phyloP scores from a whole-genome alignment of 1,284 basidiomycete genomes.

The Ustilago shanxiensis region DNA sequence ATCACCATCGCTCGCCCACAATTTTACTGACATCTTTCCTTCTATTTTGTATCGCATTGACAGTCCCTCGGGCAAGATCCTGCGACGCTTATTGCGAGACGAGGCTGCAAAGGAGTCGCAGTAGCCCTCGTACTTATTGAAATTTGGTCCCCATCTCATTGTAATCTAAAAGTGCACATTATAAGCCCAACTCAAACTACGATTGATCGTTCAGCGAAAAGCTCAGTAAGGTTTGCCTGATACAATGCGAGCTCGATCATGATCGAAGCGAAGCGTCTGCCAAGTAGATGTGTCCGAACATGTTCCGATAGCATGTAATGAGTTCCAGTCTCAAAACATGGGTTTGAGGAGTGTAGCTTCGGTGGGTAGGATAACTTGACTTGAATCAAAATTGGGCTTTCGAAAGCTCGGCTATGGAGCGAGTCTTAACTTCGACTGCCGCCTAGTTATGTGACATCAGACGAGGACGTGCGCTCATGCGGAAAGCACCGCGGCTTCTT shows the following conservation, averaged over 20 bases:
- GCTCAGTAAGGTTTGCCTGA: not conserved
- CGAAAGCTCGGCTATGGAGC: conserved; percentile 1
- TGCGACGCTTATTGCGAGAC: conserved; percentile 63
- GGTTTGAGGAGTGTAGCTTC: not conserved
- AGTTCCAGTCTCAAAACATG: not conserved
- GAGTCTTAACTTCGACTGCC: not conserved
- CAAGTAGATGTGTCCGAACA: too few relatives aligned
- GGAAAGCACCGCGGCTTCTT: conserved; percentile 15
- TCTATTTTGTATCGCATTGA: not conserved
- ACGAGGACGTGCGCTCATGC: not conserved
- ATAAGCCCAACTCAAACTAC: not conserved
- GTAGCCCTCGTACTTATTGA: not conserved
- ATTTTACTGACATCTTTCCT: conserved; percentile 6
- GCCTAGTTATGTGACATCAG: not conserved
- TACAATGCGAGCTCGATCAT: not conserved
- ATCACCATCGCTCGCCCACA: not conserved
- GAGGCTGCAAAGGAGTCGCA: conserved; percentile 45
- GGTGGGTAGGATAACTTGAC: not conserved
- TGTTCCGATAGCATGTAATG: not conserved
- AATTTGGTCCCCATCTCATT: not conserved
- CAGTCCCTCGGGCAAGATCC: conserved; percentile 65
- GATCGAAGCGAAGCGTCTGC: not conserved
- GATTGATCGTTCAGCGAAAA: not conserved
- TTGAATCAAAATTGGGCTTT: not conserved
- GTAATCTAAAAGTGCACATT: not conserved